These are phyloP conservation scores for Globisporangium nunn DNA, from an alignment of 352 stramenopile genomes.

Conservation along the genomic window DNA sequence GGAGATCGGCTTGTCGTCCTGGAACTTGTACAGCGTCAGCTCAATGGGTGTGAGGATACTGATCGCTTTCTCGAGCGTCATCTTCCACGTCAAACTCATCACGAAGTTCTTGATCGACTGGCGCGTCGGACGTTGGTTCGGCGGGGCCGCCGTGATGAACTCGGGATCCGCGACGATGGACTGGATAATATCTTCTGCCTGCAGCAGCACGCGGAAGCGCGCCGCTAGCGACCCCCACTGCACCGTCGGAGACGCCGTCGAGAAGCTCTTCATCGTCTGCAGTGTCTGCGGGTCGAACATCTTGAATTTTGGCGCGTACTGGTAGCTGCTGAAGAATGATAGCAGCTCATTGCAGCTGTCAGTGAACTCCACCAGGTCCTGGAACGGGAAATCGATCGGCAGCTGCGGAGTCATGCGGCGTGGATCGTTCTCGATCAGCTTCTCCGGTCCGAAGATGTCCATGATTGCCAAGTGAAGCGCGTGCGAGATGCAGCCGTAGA, in stretches of 20 bases:
- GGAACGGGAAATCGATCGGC: constrained; percentile 72
- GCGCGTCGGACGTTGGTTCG: constrained; percentile 45
- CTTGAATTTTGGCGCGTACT: constrained; percentile 68
- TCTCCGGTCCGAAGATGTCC: constrained; percentile 75
- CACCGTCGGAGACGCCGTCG: constrained; percentile 52
- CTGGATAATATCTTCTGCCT: constrained; percentile 67
- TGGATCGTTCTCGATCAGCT: constrained; percentile 62
- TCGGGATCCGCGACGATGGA: constrained; percentile 64
- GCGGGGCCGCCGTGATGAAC: constrained; percentile 34
- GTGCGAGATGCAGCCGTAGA: constrained; percentile 81
- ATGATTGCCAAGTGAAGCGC: constrained; percentile 74
- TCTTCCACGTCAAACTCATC: constrained; percentile 66
- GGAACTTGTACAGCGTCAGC: constrained; percentile 78
- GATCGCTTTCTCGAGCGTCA: constrained; percentile 74
- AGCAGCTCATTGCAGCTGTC: constrained; percentile 68
- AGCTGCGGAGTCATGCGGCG: constrained; percentile 55
- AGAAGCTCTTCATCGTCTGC: constrained; percentile 74
- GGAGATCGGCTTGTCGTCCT: constrained; percentile 74
- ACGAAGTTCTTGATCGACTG: constrained; percentile 73
- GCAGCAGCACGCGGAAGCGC: constrained; percentile 56
- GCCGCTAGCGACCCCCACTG: constrained; percentile 62
- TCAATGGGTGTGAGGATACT: constrained; percentile 76
- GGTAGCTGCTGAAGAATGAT: constrained; percentile 78
- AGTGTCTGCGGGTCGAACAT: constrained; percentile 65
- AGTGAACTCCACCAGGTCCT: constrained; percentile 72